Conservation (phyloP, 352 stramenopile species). For the Globisporangium cylindrosporum region DNA sequence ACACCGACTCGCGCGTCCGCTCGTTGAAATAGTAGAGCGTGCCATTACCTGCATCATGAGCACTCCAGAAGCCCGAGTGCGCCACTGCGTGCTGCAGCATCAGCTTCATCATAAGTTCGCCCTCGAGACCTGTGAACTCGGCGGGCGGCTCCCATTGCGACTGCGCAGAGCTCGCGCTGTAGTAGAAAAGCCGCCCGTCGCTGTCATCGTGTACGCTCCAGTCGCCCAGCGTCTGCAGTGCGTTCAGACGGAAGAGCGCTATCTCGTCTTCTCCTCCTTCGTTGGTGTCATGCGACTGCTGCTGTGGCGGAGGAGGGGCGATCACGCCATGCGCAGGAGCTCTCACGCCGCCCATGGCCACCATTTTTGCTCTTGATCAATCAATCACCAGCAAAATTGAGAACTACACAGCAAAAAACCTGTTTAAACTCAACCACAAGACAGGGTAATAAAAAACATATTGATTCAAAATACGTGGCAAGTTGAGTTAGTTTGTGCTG, state of each 20-base stretch:
- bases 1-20: conserved; percentile 61
- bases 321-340: conserved; percentile 3
- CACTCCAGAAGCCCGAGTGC: conserved; percentile 64
- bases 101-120: conserved; percentile 81
- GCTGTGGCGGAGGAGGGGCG: conserved; percentile 6
- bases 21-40: conserved; percentile 83
- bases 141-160: conserved; percentile 61
- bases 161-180: conserved; percentile 38
- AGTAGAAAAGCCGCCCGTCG: conserved; percentile 77
- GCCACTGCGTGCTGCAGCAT: conserved; percentile 75
- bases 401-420: no score
- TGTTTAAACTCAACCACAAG: neutral
- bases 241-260: conserved; percentile 40
- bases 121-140: conserved; percentile 48
- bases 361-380: conserved; percentile 2
- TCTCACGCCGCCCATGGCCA: neutral
- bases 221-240: conserved; percentile 46
- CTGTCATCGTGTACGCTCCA: conserved; percentile 80
- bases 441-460: neutral
- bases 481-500: neutral
- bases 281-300: conserved; percentile 19
- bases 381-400: neutral
- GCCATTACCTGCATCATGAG: conserved; percentile 63
- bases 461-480: neutral
- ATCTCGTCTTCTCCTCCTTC: conserved; percentile 5